Conservation (phyloP, 1,139 yeast genomes). For the Lodderomyces margitis region DNA sequence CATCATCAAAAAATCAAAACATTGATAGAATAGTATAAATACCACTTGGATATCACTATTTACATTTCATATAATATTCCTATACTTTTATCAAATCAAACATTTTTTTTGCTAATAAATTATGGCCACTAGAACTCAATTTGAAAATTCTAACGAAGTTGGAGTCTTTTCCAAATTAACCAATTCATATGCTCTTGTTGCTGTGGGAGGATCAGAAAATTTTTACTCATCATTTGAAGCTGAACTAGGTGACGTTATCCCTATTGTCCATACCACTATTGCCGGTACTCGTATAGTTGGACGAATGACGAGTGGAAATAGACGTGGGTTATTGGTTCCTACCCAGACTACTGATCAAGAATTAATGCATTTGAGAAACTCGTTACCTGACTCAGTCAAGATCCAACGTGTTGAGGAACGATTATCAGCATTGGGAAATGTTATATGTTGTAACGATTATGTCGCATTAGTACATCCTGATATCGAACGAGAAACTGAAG, state of each 20-base stretch:
- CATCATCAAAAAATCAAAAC: neutral
- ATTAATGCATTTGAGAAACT: conserved; percentile 93
- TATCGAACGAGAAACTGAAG: conserved; percentile 98
- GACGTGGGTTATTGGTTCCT: conserved; percentile 96
- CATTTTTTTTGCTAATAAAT: neutral
- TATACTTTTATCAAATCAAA: too few species aligned
- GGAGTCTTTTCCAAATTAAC: conserved; percentile 97
- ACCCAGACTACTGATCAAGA: conserved; percentile 99
- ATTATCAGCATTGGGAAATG: conserved; percentile 94
- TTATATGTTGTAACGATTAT: conserved; percentile 97
- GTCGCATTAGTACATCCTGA: conserved; percentile 99
- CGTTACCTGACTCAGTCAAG: conserved; percentile 93
- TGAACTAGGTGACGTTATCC: conserved; percentile 93
- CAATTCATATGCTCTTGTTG: conserved; percentile 93
- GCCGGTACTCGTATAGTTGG: conserved; percentile 98
- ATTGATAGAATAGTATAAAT: too few species aligned
- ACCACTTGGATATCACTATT: too few species aligned
- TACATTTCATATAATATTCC: too few species aligned
- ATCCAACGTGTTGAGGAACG: conserved; percentile 98
- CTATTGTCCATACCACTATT: conserved; percentile 94
- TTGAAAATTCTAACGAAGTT: conserved; percentile 97
- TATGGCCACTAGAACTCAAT: conserved; percentile 59
- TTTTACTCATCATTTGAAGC: conserved; percentile 98
- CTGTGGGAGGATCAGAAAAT: conserved; percentile 98
- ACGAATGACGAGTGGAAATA: conserved; percentile 97